These are phyloP conservation scores for Dujonia santamariae DNA, from an alignment of 1,139 yeast species.

Conservation along the genomic window DNA sequence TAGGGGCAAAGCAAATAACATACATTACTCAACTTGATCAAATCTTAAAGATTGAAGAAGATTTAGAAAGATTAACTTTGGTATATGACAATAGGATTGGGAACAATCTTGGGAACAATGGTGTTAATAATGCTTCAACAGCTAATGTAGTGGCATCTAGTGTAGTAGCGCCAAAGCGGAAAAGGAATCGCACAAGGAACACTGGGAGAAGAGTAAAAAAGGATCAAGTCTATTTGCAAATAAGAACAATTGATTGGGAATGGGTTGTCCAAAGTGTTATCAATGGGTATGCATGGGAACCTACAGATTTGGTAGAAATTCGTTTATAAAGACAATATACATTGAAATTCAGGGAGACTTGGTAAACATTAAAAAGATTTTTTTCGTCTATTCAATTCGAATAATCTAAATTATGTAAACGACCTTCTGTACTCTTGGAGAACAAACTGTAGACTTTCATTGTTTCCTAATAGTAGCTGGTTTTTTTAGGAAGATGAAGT, in stretches of 20 bases:
- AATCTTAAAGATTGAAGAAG: constrained; percentile 6
- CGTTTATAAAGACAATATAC: no score
- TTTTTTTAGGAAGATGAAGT: no score
- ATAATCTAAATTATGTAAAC: no score
- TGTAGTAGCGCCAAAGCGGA: background rate
- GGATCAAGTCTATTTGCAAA: background rate
- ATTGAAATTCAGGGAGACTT: no score
- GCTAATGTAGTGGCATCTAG: no score
- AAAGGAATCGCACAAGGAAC: background rate
- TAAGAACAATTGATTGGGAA: constrained; percentile 55
- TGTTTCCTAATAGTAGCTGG: no score
- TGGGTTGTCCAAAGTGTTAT: constrained; percentile 76
- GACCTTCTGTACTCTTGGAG: no score
- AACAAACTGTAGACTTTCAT: no score
- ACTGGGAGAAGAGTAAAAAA: background rate
- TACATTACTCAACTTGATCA: constrained; percentile 9
- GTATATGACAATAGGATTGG: constrained; percentile 24
- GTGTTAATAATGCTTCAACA: no score
- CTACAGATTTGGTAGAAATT: background rate
- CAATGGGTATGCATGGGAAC: constrained; percentile 35
- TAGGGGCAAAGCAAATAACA: constrained; percentile 37
- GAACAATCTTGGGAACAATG: background rate
- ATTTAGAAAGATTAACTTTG: constrained; percentile 12
- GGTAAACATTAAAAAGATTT: no score
- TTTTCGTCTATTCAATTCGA: no score